These are phyloP conservation scores for Eucalyptus cloeziana DNA, from an alignment of 345 rosid genomes.

Conservation along the genomic window DNA sequence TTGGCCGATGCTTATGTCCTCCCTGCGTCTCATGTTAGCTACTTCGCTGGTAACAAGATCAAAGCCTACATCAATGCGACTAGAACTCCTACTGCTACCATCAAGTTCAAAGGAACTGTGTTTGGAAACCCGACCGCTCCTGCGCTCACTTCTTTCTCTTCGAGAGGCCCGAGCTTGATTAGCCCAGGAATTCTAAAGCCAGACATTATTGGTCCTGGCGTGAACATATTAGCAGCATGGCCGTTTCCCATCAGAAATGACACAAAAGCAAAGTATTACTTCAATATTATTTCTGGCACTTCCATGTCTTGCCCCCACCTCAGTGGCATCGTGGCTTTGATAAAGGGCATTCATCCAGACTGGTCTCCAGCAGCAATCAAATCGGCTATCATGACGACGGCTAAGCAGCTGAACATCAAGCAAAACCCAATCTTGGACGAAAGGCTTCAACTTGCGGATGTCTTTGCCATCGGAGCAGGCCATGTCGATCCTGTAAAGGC, in stretches of 20 bases:
- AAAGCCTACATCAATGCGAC: background rate
- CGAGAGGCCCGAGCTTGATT: background rate
- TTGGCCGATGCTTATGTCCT: background rate
- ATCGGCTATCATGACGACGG: background rate
- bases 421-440: background rate
- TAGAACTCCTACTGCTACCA: background rate
- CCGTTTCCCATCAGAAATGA: background rate
- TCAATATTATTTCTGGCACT: background rate
- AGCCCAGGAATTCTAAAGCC: background rate
- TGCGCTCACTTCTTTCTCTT: background rate
- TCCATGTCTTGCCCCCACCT: background rate
- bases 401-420: background rate
- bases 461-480: background rate
- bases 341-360: background rate
- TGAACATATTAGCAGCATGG: background rate
- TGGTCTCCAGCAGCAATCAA: background rate
- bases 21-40: background rate
- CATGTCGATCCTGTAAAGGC: background rate
- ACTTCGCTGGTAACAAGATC: background rate
- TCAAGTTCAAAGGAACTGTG: background rate
- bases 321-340: background rate
- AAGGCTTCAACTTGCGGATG: background rate
- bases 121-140: background rate
- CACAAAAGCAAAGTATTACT: background rate
- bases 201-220: background rate